Evolutionary conservation across 1,139 yeast genomes (phyloP).

Genomic region (Zygosaccharomyces pseudobailii): DNA sequence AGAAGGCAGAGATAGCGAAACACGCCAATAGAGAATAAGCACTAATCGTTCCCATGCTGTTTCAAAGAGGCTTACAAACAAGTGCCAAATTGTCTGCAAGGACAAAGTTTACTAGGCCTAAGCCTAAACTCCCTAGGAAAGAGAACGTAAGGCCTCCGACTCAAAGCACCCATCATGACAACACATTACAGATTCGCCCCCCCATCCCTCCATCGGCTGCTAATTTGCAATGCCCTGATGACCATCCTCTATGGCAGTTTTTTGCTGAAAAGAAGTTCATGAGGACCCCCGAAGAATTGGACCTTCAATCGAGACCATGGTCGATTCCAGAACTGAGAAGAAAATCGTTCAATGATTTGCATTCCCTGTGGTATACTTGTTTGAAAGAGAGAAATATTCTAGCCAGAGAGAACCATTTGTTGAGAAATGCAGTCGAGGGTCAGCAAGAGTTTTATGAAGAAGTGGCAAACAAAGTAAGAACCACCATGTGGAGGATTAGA

Average conservation of each 20-base stretch:
- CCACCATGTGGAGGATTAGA: conserved; percentile 71
- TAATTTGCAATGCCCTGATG: conserved; percentile 68
- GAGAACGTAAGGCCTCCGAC: conserved; percentile 21
- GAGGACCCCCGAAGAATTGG: conserved; percentile 55
- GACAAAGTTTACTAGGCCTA: conserved; percentile 29
- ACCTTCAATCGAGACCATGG: conserved; percentile 75
- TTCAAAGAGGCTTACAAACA: conserved; percentile 21
- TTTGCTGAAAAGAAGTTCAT: conserved; percentile 61
- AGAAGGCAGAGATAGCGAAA: background rate
- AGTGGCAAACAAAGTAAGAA: conserved; percentile 43
- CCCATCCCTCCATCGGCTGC: conserved; percentile 81
- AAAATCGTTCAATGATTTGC: conserved; percentile 88
- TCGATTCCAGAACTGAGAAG: conserved; percentile 80
- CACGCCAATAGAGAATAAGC: no score
- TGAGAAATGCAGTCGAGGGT: conserved; percentile 40
- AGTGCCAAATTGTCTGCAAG: conserved; percentile 19
- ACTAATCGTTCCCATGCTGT: conserved; percentile 5
- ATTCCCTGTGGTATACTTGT: conserved; percentile 83
- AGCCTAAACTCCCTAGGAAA: conserved; percentile 23
- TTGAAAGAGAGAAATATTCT: conserved; percentile 77
- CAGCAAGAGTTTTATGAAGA: conserved; percentile 36
- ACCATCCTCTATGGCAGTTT: conserved; percentile 95
- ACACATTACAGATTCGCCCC: conserved; percentile 52
- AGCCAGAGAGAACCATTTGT: conserved; percentile 64
- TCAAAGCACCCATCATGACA: conserved; percentile 29